A percentile compares a stretch with the other conserved stretches of the same genome.
Conservation (phyloP, 1,284 basidiomycete species). For the Retiboletus fuscus region DNA sequence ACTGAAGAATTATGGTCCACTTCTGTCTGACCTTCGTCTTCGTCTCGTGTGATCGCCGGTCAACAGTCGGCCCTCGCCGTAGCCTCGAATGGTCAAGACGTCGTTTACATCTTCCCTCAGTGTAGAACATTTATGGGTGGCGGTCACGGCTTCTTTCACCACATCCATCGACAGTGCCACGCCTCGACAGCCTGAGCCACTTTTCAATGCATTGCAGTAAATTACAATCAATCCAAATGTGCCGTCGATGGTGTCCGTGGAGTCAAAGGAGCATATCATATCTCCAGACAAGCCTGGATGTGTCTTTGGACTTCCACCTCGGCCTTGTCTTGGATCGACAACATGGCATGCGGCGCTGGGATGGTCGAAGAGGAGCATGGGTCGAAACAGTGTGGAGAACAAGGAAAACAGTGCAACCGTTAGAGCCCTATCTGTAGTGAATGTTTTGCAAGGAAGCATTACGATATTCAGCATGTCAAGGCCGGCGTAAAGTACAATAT, state of each 20-base stretch:
- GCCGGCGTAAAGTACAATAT: constrained; percentile 98
- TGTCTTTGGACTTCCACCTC: constrained; percentile 56
- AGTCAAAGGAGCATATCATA: constrained; percentile 24
- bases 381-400: constrained; percentile 56
- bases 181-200: constrained; percentile 22
- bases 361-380: constrained; percentile 68
- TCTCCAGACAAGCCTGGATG: constrained; percentile 49
- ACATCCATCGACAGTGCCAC: constrained; percentile 16
- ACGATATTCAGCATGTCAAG: no score
- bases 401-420: constrained; percentile 62
- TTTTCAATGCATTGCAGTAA: constrained; percentile 39
- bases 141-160: constrained; percentile 45
- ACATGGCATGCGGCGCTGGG: constrained; percentile 68
- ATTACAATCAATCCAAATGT: constrained; percentile 43
- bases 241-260: constrained; percentile 2
- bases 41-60: constrained; percentile 73
- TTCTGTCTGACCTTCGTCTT: constrained; percentile 74
- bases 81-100: constrained; percentile 65
- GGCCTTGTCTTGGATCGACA: constrained; percentile 66
- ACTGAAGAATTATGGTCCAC: constrained; percentile 72
- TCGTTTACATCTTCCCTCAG: constrained; percentile 56
- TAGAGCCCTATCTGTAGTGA: constrained; percentile 24
- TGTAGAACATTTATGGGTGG: constrained; percentile 52
- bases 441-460: constrained; percentile 55
- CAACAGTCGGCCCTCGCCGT: constrained; percentile 76